Base-by-base conservation (phyloP, 345 rosid species). In the Jatropha curcas region DNA sequence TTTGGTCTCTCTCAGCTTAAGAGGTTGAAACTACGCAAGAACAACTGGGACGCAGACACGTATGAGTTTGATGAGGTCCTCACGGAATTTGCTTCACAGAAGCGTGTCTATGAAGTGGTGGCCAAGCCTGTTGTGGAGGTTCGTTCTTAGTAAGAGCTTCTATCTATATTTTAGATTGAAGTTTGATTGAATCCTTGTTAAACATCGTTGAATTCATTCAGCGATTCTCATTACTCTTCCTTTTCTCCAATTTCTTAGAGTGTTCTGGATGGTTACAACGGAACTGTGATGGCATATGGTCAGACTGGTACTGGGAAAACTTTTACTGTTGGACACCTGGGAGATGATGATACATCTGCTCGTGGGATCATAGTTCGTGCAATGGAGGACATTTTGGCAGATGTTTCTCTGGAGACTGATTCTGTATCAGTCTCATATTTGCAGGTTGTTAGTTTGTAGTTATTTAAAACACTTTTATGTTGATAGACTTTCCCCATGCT, bases 291-390 rank as follows among this genome's bases (percentile, higher is more conserved):
- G 79, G 82, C 82, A 52, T 79, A 79, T 60, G 82, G 82, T 60
- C 82, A 79, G 70, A 79, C 79, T 8, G 82, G 82, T 33, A 79
- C 82, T 0, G 82, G 82, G 25, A 79, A 79, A 60, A 79, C 82
- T 58, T 79, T 79, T 67, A 79, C 82, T 50, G 72, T 79, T 51
- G 82, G 79, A 59, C 72, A 46, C 75, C 64, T 79, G n/a, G 82
- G 79, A 52, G 72, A 71, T 31, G 73, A 59, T 60, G 82, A 79
- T 53, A 74, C 82, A 43, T 62, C 82, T 37, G 53, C 82, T 20
- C 82, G 82, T 45, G 82, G 82, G 58, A 79, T 79, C 59, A 79
- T 79, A 79, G 79, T 74, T 71, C 82, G 82, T 70, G 82, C 82
- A 52, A 79, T 79, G 82, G 82, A 79, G 73, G 79, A 79, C 63